Percentiles rank a stretch among this genome's conserved stretches.
Conservation (phyloP, 345 rosid species). For the Gossypium longicalyx region DNA sequence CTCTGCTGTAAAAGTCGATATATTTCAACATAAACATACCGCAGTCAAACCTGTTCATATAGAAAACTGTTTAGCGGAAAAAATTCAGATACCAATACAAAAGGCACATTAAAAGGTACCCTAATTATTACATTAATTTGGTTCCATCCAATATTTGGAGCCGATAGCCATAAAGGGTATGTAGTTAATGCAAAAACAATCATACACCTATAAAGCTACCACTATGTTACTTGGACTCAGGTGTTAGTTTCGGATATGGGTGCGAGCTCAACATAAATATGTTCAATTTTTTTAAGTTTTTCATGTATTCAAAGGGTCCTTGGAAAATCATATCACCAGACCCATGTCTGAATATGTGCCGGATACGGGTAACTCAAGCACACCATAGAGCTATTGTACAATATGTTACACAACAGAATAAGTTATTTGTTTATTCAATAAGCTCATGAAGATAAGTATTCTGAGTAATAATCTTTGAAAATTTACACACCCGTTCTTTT, state of each 20-base stretch:
- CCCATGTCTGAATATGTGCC: background rate
- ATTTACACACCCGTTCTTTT: slow-evolving; percentile 68
- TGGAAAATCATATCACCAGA: background rate
- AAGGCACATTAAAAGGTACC: background rate
- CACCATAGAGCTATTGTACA: background rate
- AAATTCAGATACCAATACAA: background rate
- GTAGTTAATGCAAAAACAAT: background rate
- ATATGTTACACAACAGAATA: background rate
- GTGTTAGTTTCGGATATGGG: background rate
- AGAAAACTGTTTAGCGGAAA: background rate
- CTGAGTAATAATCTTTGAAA: slow-evolving; percentile 1
- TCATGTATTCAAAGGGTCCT: background rate
- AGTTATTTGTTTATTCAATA: background rate
- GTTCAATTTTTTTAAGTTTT: background rate
- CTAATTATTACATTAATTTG: background rate
- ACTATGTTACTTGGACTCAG: background rate
- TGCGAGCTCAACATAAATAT: background rate
- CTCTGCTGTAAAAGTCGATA: slow-evolving; percentile 89
- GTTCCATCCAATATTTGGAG: background rate
- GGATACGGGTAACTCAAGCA: background rate
- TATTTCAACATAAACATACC: slow-evolving; percentile 98
- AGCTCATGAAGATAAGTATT: background rate
- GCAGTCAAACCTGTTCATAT: slow-evolving; percentile 75
- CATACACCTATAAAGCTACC: background rate
- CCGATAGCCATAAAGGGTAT: background rate